Base-by-base conservation (phyloP, 257 asterid species). In the Solanum appendiculatum region DNA sequence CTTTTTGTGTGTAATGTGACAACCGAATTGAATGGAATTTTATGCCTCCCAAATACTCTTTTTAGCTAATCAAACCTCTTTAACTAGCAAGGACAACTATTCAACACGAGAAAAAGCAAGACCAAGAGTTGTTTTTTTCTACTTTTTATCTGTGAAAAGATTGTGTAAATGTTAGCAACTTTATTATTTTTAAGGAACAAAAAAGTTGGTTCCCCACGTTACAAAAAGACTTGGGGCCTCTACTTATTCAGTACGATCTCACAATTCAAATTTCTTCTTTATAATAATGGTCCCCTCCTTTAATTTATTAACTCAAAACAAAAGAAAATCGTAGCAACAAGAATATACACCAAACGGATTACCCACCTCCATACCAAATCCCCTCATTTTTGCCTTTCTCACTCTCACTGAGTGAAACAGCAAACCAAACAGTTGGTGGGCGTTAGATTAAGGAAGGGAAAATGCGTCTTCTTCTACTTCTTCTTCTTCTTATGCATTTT, bases 401-500 rank as follows among this genome's bases (percentile, higher is more conserved):
- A 44, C 70, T 86, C 69, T 72, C 44, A 63, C n/a, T 1, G 68
- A 81, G 37, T 36, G 80, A 60, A 27, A 11, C 56, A 29, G 3
- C 80, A 18, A 20, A 56, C 34, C 60, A 58, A 73, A 75, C 72
- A 56, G n/a, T 70, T 21, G 40, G 83, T 85, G 87, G 70, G 51
- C 23, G 23, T 29, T 12, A 86, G n/a, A 83, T 13, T 13, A 1
- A 21, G 51, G 27, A 33, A 85, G 33, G 25, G 16, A 92, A 90
- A 91, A 94, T 94, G 97, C 91, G 93, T 87, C 86, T 91, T 87
- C 89, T 91, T 86, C 85, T 93, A 21, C 89, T 90, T 27, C 88
- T 93, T 87, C 64, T 93, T 88, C 82, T 93, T 88, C 94, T 70
- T 68, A 83, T 91, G 75, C 86, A 84, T 83, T 92, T 87, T 88